A percentile compares a stretch with the other conserved stretches of the same genome.
Conservation (phyloP, 2,329 filamentous ascomycete genomes). For the Epichloe sibirici region DNA sequence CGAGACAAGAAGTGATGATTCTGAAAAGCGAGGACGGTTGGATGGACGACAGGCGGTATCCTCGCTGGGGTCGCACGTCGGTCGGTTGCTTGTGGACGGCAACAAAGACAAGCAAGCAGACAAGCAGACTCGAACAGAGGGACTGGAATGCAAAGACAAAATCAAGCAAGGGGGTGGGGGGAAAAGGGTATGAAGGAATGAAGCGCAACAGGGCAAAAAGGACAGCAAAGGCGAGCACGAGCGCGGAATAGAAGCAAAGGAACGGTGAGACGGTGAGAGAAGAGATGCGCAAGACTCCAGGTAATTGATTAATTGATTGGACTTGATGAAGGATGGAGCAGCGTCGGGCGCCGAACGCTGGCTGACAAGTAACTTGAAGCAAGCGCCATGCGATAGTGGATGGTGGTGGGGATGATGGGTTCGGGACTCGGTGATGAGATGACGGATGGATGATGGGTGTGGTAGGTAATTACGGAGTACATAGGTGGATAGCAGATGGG, state of each 20-base stretch:
- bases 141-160: background rate
- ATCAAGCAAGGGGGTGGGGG: conserved; percentile 1
- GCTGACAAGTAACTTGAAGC: no score
- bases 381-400: background rate
- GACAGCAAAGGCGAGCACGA: background rate
- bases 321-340: background rate
- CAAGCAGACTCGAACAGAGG: background rate
- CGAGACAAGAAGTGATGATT: background rate
- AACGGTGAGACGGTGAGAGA: background rate
- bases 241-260: no score
- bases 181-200: background rate
- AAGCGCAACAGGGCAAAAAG: background rate
- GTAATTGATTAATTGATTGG: background rate
- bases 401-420: background rate
- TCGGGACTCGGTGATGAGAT: background rate
- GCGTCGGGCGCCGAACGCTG: background rate
- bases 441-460: background rate
- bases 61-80: background rate
- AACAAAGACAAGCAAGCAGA: background rate
- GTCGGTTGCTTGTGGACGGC: background rate
- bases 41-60: background rate
- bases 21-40: no score
- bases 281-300: background rate
- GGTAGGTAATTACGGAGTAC: background rate
- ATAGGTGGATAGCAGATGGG: background rate